A percentile compares a stretch with the other conserved stretches of the same genome.
phyloP scores from a whole-genome alignment of 805 yeast species.

The Lachancea sp. region DNA sequence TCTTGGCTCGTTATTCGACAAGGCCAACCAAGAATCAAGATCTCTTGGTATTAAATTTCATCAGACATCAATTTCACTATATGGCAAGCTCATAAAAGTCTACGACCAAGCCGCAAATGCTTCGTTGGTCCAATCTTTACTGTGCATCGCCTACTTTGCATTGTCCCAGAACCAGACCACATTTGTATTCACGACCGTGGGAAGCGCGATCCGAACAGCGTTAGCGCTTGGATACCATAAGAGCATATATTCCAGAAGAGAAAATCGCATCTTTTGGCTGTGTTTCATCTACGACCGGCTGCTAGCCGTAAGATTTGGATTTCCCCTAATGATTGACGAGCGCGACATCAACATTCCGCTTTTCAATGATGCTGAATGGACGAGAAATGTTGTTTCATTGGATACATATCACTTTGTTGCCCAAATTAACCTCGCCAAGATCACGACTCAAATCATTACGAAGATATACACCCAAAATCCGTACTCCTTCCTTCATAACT shows the following conservation, averaged over 20 bases:
- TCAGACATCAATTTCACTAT: constrained; percentile 14
- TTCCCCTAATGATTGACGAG: constrained; percentile 17
- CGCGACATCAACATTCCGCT: constrained; percentile 15
- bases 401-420: constrained; percentile 16
- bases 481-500: constrained; percentile 17
- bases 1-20: constrained; percentile 16
- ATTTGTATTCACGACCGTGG: constrained; percentile 15
- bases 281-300: constrained; percentile 19
- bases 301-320: constrained; percentile 18
- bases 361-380: constrained; percentile 6
- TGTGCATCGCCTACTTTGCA: constrained; percentile 17
- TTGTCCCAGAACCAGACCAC: constrained; percentile 15
- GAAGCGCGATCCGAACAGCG: constrained; percentile 16
- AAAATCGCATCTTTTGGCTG: constrained; percentile 19
- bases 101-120: constrained; percentile 12
- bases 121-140: constrained; percentile 15
- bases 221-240: constrained; percentile 16
- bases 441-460: constrained; percentile 15
- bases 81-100: constrained; percentile 12
- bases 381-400: constrained; percentile 7
- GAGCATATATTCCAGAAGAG: constrained; percentile 4
- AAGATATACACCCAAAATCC: constrained; percentile 19
- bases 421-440: constrained; percentile 18
- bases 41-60: constrained; percentile 14
- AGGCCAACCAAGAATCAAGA: constrained; percentile 7